A percentile compares a stretch with the other conserved stretches of the same genome.
Conservation (phyloP, 139 green algal genomes). For the Tetraselmis striata region DNA sequence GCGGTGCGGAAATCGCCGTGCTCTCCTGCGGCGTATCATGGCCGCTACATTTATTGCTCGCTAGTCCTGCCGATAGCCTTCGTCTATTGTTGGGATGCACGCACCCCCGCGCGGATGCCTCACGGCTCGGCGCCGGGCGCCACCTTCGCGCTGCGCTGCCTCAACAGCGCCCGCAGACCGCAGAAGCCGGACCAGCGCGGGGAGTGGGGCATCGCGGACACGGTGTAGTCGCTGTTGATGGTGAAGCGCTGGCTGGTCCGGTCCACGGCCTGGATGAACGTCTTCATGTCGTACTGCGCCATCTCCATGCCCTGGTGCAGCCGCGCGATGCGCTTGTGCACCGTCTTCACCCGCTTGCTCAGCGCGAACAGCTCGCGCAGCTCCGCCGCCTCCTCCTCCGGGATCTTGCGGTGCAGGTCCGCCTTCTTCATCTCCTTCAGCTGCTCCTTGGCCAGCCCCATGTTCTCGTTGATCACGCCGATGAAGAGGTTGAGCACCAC, state of each 20-base stretch:
- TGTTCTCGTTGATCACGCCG: constrained; percentile 2
- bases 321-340: background rate
- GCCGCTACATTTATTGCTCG: too few species aligned
- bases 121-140: too few species aligned
- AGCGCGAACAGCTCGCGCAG: background rate
- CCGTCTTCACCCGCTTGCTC: background rate
- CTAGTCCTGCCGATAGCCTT: too few species aligned
- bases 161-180: too few species aligned
- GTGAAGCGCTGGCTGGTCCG: background rate
- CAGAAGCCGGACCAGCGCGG: too few species aligned
- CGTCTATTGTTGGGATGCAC: too few species aligned
- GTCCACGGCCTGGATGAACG: background rate
- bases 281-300: background rate
- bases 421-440: background rate
- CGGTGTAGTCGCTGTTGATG: background rate
- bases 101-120: too few species aligned
- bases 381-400: background rate
- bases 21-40: too few species aligned
- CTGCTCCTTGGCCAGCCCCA: background rate
- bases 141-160: too few species aligned
- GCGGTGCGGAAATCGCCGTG: too few species aligned
- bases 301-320: background rate
- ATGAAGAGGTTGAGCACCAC: constrained; percentile 7
- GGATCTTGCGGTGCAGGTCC: background rate
- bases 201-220: too few species aligned